Evolutionary conservation across 768 basidiomycete genomes (phyloP), one percentile per base, ranked within the genome.

Genomic region (Postia placenta): DNA sequence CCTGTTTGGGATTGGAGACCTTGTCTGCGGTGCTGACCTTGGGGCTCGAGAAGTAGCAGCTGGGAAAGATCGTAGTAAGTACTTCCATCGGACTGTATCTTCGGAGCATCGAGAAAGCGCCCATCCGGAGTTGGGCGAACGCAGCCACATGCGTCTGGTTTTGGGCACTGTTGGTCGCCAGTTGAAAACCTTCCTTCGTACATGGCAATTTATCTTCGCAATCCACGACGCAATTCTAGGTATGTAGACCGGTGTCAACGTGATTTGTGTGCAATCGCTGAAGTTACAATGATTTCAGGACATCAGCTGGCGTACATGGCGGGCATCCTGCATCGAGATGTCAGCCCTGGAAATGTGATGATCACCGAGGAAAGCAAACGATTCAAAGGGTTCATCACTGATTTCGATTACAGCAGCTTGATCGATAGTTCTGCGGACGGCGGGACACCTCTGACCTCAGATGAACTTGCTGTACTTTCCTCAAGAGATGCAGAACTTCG

Each of bases 371-470:
- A 33, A 7, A 30, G 17, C 9, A 25, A 12, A 12, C 22, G 17
- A 5, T 48, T 33, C 42, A 12, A 19, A 11, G 55, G 51, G 2
- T 53, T 56, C 49, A 5, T 56, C 11, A 46, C 45, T 23, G 55
- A 56, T 36, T 56, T 42, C 27, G 55, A 56, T 36, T 49, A 53
- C 9, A 53, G 55, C 40, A 33, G 30, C 1, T 45, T 52, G 39
- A 24, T 35, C 11, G 45, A 33, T 19, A 45, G 33, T 12, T 36
- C 45, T 12, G 27, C 27, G 3, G 30, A 6, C 28, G 33, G 45
- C 5, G 33, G 45, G 6, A 23, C 27, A 15, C 14, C 5, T n/a
- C 5, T 33, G 30, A 33, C 30, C 9, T 15, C 30, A 7, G 15
- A 33, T 7, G 30, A 33, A 33, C 30, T 33, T 7, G 30, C 7